Evolutionary conservation across 2,329 filamentous ascomycete species (phyloP).

Genomic region (Eutypella sp.): DNA sequence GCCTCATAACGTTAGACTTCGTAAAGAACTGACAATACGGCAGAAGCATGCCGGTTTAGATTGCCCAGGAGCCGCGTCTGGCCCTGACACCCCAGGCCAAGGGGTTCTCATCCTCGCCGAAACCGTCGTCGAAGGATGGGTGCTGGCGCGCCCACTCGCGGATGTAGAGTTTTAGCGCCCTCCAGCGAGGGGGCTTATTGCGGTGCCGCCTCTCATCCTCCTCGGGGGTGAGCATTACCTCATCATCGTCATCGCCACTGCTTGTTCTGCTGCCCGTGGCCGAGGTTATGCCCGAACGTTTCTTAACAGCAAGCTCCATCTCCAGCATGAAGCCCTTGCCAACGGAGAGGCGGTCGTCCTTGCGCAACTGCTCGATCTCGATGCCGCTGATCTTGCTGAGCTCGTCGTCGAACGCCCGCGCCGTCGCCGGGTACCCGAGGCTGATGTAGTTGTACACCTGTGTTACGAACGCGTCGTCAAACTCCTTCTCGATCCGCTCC

Average conservation of each 20-base stretch:
- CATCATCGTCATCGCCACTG: conserved; percentile 17
- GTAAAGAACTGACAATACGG: not conserved
- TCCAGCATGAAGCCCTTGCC: conserved; percentile 70
- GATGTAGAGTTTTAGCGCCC: conserved; percentile 77
- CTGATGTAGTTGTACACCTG: conserved; percentile 98
- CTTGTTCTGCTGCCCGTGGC: conserved; percentile 9
- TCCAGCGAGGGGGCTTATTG: conserved; percentile 60
- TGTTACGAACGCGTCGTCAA: conserved; percentile 79
- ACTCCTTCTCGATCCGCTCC: conserved; percentile 59
- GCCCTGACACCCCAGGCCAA: conserved; percentile 65
- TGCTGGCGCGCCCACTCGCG: conserved; percentile 87
- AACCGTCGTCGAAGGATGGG: conserved; percentile 61
- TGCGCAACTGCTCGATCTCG: conserved; percentile 60
- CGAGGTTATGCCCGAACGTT: no score
- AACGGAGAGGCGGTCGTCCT: conserved; percentile 55
- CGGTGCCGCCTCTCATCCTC: conserved; percentile 46
- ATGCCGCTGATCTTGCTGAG: conserved; percentile 75
- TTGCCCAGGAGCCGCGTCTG: conserved; percentile 67
- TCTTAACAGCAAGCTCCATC: conserved; percentile 36
- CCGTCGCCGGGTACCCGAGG: conserved; percentile 83
- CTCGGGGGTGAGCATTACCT: conserved; percentile 30
- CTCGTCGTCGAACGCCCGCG: conserved; percentile 78
- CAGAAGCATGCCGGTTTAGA: conserved; percentile 33
- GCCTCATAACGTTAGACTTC: no score
- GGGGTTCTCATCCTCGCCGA: conserved; percentile 52